Evolutionary conservation across 768 basidiomycete genomes (phyloP), one percentile per base, ranked within the genome.

Genomic region (Boletus vermiculosoides): DNA sequence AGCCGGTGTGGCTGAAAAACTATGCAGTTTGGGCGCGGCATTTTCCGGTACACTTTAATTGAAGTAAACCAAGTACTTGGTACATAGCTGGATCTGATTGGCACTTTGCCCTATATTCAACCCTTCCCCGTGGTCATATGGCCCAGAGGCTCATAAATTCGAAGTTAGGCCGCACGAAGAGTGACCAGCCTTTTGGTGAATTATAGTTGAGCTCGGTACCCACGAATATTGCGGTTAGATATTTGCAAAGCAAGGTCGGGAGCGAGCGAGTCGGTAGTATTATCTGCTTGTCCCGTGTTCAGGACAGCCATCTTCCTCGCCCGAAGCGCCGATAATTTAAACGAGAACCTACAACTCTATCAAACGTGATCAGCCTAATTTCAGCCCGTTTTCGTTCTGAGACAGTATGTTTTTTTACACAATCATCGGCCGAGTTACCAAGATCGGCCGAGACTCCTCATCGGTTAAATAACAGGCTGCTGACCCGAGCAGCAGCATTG

Each of bases 1-100:
- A 23, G 20, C 22, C 45, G n/a, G 15, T 61, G 71, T 72, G 71
- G 71, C 71, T 72, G 72, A 72, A 59, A 39, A 72, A 74, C 71
- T 72, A 40, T 72, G 41, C 56, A 72, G 71, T 63, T 66, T 36
- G 10, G 0, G 3, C 5, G 22, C 67, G 71, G 71, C 59, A 56
- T 25, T 37, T 56, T 34, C 71, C 71, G 68, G 30, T 4, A 39
- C 33, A 1, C 18, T 15, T 16, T 3, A 4, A 13, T n/a, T 5
- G n/a, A 42, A 22, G 18, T 4, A 37, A 37, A 15, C 36, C 13
- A 15, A 28, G 28, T 31, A 25, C n/a, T n/a, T n/a, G n/a, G 30
- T 31, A 18, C 18, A 9, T 15, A 7, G 3, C 5, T 15, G 7
- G 7, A n/a, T n/a, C n/a, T 37, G 37, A 18, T n/a, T 39, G 37